Evolutionary conservation across 768 basidiomycete genomes (phyloP), one percentile per base, ranked within the genome.

Genomic region (Suillus paluster): DNA sequence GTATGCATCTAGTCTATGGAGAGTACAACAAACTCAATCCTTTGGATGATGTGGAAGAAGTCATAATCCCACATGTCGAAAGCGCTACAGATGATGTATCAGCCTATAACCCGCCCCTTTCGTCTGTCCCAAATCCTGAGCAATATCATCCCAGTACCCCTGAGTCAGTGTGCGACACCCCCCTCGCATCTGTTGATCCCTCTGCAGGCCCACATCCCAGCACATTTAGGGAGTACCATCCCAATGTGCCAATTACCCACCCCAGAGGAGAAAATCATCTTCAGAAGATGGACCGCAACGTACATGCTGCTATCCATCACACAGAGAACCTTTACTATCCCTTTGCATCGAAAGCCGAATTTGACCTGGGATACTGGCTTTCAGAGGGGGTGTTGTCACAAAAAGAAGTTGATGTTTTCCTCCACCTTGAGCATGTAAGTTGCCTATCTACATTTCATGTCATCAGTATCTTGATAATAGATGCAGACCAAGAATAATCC

Each of bases 331-430:
- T 57, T 0, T 46, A 49, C 8, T 65, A 55, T 38, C 62, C 62
- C 3, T 65, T 65, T 44, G 55, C 54, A 3, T 60, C 46, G 0
- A 34, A 48, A 8, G 38, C 23, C 1, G 58, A 65, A 9, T 65
- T 58, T 39, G 58, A 63, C 10, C 54, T 65, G 0, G 62, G 46
- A 9, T 19, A 57, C 23, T 63, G 62, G 64, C 58, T 65, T 2
- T 49, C 53, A 9, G n/a, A 25, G 10, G 36, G 50, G 11, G n/a
- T 19, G 0, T 38, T 56, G 34, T 63, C 52, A 6, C 57, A 59
- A n/a, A 52, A 61, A 11, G 45, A 64, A 15, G 58, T 63, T 8
- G 17, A 64, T 30, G 1, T 1, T 2, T 64, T 53, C 36, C 33
- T 62, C 3, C 64, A 25, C 4, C 27, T 63, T 8, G 5, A 54